A percentile compares a stretch with the other conserved stretches of the same genome.
These are phyloP conservation scores for Exophiala sideris DNA, from an alignment of 2,329 filamentous ascomycete species.

Conservation along the genomic window DNA sequence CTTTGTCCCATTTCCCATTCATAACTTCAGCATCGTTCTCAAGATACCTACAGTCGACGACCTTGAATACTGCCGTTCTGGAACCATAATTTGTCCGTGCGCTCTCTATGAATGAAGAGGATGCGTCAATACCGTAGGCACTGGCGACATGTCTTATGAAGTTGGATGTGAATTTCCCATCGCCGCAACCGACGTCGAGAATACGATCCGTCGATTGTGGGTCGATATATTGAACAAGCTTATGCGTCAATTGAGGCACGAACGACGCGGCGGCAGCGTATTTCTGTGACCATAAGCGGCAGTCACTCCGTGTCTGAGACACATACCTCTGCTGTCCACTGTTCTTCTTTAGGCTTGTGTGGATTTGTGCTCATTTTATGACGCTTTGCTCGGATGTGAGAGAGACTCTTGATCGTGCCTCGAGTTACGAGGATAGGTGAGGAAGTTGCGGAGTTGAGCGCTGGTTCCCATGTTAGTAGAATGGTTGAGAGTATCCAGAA, in stretches of 20 bases:
- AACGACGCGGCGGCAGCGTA: constrained; percentile 63
- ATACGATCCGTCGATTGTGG: constrained; percentile 57
- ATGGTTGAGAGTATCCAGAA: no score
- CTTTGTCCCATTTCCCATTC: constrained; percentile 47
- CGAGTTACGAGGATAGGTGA: no score
- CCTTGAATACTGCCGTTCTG: constrained; percentile 22
- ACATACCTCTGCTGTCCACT: background rate
- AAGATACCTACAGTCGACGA: constrained; percentile 38
- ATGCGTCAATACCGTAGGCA: constrained; percentile 59
- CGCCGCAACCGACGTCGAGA: constrained; percentile 63
- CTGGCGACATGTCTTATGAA: constrained; percentile 50
- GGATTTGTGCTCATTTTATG: background rate
- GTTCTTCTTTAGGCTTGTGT: background rate
- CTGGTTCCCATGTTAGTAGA: no score
- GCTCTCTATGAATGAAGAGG: constrained; percentile 56
- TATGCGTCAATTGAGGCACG: constrained; percentile 60
- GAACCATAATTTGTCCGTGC: constrained; percentile 45
- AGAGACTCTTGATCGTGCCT: no score
- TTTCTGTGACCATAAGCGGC: background rate
- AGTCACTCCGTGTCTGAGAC: background rate
- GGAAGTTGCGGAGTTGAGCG: no score
- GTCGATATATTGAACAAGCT: constrained; percentile 58
- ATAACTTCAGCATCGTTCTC: constrained; percentile 30
- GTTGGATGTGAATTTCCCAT: constrained; percentile 58
- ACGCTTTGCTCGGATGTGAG: no score